Evolutionary conservation across 345 rosid species (phyloP).

Genomic region (Eucalyptus cladocalyx): DNA sequence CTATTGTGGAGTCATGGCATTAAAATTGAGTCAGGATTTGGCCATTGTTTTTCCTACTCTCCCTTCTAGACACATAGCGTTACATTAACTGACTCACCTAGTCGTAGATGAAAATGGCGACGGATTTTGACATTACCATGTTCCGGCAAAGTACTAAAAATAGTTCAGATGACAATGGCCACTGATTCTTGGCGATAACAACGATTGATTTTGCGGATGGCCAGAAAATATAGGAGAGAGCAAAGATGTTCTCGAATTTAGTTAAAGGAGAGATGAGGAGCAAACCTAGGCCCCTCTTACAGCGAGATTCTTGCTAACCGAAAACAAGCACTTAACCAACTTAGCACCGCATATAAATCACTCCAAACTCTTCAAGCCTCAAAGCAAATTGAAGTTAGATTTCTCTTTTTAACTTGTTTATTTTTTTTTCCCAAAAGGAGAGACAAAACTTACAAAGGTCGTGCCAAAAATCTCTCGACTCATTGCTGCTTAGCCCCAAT

Average conservation of each 20-base stretch:
- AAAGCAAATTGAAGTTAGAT: background rate
- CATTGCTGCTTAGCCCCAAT: background rate
- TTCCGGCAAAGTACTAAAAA: background rate
- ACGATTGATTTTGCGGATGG: background rate
- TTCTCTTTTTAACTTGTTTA: background rate
- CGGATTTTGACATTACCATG: background rate
- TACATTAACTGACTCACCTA: background rate
- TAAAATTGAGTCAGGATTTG: background rate
- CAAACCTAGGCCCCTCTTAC: background rate
- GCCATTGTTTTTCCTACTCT: background rate
- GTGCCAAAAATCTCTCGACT: background rate
- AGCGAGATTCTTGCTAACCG: background rate
- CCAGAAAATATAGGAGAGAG: background rate
- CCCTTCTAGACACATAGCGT: background rate
- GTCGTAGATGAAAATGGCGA: background rate
- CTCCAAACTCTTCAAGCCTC: background rate
- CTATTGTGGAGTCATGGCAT: background rate
- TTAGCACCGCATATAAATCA: background rate
- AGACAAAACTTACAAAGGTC: background rate
- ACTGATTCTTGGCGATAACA: background rate
- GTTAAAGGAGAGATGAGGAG: background rate
- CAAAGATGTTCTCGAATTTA: background rate
- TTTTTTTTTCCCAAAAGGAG: background rate
- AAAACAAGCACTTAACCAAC: background rate
- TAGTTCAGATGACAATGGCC: background rate